Evolutionary conservation across 495 filamentous ascomycete genomes (phyloP).

Genomic region (Hypoxylon rickii): DNA sequence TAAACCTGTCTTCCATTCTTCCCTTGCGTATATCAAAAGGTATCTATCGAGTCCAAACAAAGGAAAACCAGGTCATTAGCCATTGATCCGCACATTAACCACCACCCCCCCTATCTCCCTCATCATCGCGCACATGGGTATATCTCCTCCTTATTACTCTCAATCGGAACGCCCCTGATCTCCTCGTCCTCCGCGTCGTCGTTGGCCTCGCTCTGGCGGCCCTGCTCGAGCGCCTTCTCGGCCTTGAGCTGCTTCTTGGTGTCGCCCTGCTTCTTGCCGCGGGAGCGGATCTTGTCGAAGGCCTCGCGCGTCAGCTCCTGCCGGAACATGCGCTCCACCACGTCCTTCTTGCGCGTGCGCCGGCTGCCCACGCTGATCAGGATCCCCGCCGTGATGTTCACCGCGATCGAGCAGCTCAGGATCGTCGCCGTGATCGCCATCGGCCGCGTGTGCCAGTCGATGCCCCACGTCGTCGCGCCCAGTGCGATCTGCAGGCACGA

Average conservation of each 20-base stretch:
- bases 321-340: conserved; percentile 71
- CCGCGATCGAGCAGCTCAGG: conserved; percentile 73
- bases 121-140: conserved; percentile 17
- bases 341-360: conserved; percentile 78
- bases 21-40: too few species aligned
- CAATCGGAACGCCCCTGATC: conserved; percentile 22
- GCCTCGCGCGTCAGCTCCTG: conserved; percentile 75
- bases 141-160: conserved; percentile 7
- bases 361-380: conserved; percentile 74
- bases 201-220: conserved; percentile 33
- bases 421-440: conserved; percentile 77
- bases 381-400: conserved; percentile 72
- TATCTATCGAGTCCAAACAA: not conserved
- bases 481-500: conserved; percentile 75
- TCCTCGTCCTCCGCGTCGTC: conserved; percentile 24
- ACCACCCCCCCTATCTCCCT: not conserved
- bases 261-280: conserved; percentile 58
- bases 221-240: conserved; percentile 35
- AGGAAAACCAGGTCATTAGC: conserved; percentile 9
- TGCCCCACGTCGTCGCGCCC: conserved; percentile 74
- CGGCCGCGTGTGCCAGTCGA: conserved; percentile 64
- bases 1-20: not conserved
- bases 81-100: conserved; percentile 11
- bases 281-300: conserved; percentile 63
- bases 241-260: conserved; percentile 53